Base-by-base conservation (phyloP, 2,329 filamentous ascomycete genomes). In the Claviceps monticola region DNA sequence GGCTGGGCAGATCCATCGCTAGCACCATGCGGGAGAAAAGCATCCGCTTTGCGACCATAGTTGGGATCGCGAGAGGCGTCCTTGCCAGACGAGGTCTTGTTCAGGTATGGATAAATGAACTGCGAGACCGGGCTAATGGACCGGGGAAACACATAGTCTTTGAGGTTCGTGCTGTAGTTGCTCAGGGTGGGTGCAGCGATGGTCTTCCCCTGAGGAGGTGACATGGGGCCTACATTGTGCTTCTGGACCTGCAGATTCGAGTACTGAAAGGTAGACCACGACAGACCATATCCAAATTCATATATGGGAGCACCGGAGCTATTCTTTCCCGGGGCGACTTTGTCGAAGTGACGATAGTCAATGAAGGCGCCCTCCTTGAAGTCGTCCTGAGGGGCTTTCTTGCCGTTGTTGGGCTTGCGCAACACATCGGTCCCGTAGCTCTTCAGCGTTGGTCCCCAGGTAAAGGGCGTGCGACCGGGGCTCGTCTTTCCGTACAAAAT, bases 401-500 rank as follows among this genome's bases (percentile, higher is more conserved):
- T 63, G 48, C 81, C 83, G 54, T 86, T 84, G 69, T 86, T 89
- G 34, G 84, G 78, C 61, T 78, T 64, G 66, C 83, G 83, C 48
- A 81, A 66, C n/a, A 89, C 63, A 48, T 84, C 76, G 7, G 77
- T 76, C 39, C 83, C 84, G 60, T 89, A 93, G 59, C 84, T 80
- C 56, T 77, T 73, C 16, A 75, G 76, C 2, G 78, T 78, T 39
- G 74, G 72, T 13, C 85, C 88, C 75, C 88, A 85, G 4, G 88
- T 93, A 67, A 94, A 95, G 3, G 86, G 83, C 0, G 84, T 78
- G 56, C 88, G 85, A 49, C 80, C 89, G 1, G 88, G 88, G 68
- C 88, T 90, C 55, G 84, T 78, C 54, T 77, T 79, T 44, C 89
- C 88, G 65, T 90, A 95, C 11, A 95, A 79, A n/a, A 95, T 76